Evolutionary conservation across 495 filamentous ascomycete genomes (phyloP), one percentile per base, ranked within the genome.

Genomic region (Trypethelium eluteriae): DNA sequence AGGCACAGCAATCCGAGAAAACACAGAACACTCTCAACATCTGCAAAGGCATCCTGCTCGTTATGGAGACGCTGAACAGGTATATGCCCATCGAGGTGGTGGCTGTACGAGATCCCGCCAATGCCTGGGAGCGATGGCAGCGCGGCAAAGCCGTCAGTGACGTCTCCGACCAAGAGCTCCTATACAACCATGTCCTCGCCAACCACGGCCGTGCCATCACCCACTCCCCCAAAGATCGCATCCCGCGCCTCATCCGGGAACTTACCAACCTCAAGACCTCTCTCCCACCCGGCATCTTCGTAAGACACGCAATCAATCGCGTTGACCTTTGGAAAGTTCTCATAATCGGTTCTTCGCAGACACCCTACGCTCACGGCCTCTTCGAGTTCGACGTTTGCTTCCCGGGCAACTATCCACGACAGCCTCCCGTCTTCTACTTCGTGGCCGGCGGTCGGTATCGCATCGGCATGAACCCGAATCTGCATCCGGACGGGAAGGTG

Each of bases 341-440:
- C 66, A 86, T 88, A 25, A 72, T 83, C 9, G 86, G 85, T 0
- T 82, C 84, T 2, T 70, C 68, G 9, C 78, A 73, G 10, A 86
- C 86, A 5, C 86, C 86, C 12, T 88, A 88, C 77, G 82, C 85
- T 68, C 73, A 82, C 47, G 86, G 84, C 0, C 68, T 86, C 10
- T 88, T 86, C 71, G 85, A 85, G 64, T 87, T 88, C 65, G 84
- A 87, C 69, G 65, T 88, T 56, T 79, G 77, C 62, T 82, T 80
- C 65, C 70, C 68, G 16, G 10, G 53, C 0, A 66, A 80, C 14
- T 88, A 84, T 61, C 86, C 86, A 0, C 66, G 67, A 2, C 64
- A 56, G 2, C 80, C 85, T 9, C 86, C 86, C 0, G 67, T 74
- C 61, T 76, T 85, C 72, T 64, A 69, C 12, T 85, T 86, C 71